Base-by-base conservation (phyloP, 2,329 filamentous ascomycete species). In the Dothideomycetes sp. region DNA sequence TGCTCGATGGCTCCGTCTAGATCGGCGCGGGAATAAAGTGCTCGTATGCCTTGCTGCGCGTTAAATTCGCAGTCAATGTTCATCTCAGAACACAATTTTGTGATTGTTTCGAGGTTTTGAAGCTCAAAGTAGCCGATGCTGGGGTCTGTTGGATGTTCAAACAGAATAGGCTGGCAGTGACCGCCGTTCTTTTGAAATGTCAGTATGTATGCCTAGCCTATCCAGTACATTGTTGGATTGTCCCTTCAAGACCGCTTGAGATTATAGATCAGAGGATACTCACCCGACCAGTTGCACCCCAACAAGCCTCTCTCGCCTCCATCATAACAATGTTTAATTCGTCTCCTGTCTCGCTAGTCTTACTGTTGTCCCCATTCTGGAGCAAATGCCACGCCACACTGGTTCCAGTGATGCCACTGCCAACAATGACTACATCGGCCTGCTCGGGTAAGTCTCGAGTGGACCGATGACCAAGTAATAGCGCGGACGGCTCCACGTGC, bases 201-300 rank as follows among this genome's bases (percentile, higher is more conserved):
- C 19, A 24, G 19, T 36, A 19, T 11, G 14, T 33, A n/a, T n/a
- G 7, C 22, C 7, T 27, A 12, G 7, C 22, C 12, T 27, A 12
- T 12, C 7, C 22, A 12, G 7, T 7, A 7, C 22, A 27, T 27
- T 27, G 22, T n/a, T n/a, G n/a, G n/a, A n/a, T n/a, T n/a, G n/a
- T n/a, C n/a, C n/a, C n/a, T n/a, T n/a, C n/a, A n/a, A n/a, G n/a
- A n/a, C n/a, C n/a, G n/a, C n/a, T n/a, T n/a, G n/a, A n/a, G n/a
- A 14, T 5, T 16, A 33, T 14, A 11, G n/a, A n/a, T 27, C 11
- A 35, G 10, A 36, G 16, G 16, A 9, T 4, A 67, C 76, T 68
- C 53, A 84, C 80, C 53, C 83, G 64, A n/a, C 84, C 83, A 1
- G 83, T 89, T n/a, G 84, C 84, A 14, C 84, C 84, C 74, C 75